A percentile compares a stretch with the other conserved stretches of the same genome.
Evolutionary conservation across 441 rosid genomes (phyloP).

Genomic region (Adansonia gregorii): DNA sequence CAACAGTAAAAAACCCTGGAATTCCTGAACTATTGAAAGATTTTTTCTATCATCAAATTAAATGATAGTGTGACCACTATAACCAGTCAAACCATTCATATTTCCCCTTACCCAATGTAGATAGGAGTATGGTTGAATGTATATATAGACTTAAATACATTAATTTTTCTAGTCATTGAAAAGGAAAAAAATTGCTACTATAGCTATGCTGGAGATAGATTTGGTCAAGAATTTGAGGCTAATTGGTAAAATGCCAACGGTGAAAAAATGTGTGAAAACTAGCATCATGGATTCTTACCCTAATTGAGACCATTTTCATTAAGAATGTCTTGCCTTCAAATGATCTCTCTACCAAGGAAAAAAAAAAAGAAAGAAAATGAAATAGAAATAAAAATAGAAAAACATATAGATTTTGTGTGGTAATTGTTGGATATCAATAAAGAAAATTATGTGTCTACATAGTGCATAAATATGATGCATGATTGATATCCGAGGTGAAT

Average conservation of each 20-base stretch:
- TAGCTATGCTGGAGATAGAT: neutral
- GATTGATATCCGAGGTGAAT: too few species aligned
- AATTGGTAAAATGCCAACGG: neutral
- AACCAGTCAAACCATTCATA: neutral
- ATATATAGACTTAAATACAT: neutral
- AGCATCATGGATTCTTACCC: neutral
- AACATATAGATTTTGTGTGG: neutral
- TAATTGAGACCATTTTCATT: neutral
- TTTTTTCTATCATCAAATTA: neutral
- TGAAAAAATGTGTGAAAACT: neutral
- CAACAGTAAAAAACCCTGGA: neutral
- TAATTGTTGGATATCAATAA: too few species aligned
- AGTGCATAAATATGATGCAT: too few species aligned
- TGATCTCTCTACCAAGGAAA: neutral
- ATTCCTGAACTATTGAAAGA: neutral
- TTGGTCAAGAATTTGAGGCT: constrained; percentile 13
- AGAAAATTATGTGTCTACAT: too few species aligned
- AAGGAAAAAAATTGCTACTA: neutral
- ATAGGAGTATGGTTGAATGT: neutral
- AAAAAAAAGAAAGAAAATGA: too few species aligned
- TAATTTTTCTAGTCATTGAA: neutral
- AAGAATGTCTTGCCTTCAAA: neutral
- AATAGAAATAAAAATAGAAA: neutral
- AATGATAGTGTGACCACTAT: neutral
- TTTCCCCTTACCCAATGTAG: neutral